Conservation (phyloP, 805 yeast species). For the Debaryomyces prosopidis region DNA sequence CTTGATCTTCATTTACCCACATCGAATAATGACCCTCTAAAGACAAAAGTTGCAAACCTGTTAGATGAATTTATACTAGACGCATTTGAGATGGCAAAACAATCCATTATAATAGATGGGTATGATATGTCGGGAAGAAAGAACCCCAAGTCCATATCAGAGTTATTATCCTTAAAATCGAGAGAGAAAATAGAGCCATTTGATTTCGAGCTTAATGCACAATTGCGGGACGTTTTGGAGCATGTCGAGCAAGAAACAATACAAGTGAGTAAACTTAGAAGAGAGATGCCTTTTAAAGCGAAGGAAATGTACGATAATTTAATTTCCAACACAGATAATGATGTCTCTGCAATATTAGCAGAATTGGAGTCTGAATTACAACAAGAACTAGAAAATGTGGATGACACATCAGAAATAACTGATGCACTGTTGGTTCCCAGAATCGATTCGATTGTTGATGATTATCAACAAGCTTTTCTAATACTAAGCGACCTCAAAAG, state of each 20-base stretch:
- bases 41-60: conserved; percentile 40
- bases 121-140: conserved; percentile 29
- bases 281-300: conserved; percentile 48
- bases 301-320: conserved; percentile 35
- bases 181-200: conserved; percentile 63
- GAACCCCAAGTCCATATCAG: conserved; percentile 14
- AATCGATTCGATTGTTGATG: conserved; percentile 18
- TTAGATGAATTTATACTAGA: conserved; percentile 50
- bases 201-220: conserved; percentile 61
- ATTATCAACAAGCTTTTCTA: conserved; percentile 28
- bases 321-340: conserved; percentile 29
- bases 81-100: conserved; percentile 57
- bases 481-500: conserved; percentile 34
- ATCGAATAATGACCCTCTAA: conserved; percentile 45
- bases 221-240: conserved; percentile 55
- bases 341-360: conserved; percentile 26
- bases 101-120: conserved; percentile 62
- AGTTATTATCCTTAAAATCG: conserved; percentile 27
- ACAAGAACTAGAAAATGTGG: conserved; percentile 6
- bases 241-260: conserved; percentile 65
- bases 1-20: conserved; percentile 51
- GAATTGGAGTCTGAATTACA: conserved; percentile 14
- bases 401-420: conserved; percentile 9
- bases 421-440: conserved; percentile 12
- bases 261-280: conserved; percentile 54